These are phyloP conservation scores for Xylariaceae sp. DNA, from an alignment of 2,329 filamentous ascomycete genomes.

Conservation along the genomic window DNA sequence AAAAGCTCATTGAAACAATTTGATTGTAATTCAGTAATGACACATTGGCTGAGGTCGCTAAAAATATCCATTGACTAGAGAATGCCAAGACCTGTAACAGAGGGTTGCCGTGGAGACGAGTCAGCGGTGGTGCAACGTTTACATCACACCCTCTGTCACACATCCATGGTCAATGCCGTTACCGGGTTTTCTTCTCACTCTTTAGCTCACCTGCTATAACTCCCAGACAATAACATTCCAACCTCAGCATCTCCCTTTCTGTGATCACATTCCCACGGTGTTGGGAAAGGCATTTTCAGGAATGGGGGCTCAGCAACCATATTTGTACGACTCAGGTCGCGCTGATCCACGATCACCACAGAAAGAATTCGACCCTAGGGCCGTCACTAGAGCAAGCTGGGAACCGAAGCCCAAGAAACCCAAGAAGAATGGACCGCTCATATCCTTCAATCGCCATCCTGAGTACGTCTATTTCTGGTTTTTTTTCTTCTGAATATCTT, in stretches of 20 bases:
- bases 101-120: conserved; percentile 27
- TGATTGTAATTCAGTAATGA: no score
- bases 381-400: conserved; percentile 75
- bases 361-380: conserved; percentile 66
- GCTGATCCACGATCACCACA: conserved; percentile 25
- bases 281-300: conserved; percentile 19
- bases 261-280: conserved; percentile 17
- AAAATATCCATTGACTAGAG: no score
- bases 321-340: conserved; percentile 27
- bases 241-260: conserved; percentile 6
- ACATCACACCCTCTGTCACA: conserved; percentile 4
- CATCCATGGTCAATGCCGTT: conserved; percentile 3
- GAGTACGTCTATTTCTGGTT: conserved; percentile 55
- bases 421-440: conserved; percentile 69
- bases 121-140: conserved; percentile 7
- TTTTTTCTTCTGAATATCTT: background rate
- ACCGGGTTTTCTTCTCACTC: conserved; percentile 3
- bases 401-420: conserved; percentile 57
- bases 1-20: no score
- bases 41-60: no score
- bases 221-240: conserved; percentile 12
- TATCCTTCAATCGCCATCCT: conserved; percentile 82
- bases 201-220: conserved; percentile 10
- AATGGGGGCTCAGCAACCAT: conserved; percentile 30
- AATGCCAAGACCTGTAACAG: conserved; percentile 5